Evolutionary conservation across 225 moss, liverwort and hornwort genomes (phyloP).

Genomic region (Ulota crispa): DNA sequence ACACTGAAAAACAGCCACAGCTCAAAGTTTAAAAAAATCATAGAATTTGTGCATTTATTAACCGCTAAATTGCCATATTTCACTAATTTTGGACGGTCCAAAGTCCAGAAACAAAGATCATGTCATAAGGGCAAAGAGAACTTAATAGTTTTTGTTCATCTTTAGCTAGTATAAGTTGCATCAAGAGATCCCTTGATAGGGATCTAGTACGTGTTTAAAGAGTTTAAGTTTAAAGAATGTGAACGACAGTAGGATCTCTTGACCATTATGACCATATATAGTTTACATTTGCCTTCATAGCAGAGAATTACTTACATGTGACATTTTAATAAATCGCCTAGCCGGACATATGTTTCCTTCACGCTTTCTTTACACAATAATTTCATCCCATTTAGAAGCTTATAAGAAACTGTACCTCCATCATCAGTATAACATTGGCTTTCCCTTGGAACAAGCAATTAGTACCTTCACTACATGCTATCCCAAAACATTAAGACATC

Average conservation of each 20-base stretch:
- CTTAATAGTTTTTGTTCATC: no score
- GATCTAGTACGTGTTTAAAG: no score
- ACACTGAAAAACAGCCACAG: slow-evolving; percentile 52
- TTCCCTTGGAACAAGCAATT: neutral
- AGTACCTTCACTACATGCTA: neutral
- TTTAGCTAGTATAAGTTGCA: no score
- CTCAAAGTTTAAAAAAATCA: slow-evolving; percentile 9
- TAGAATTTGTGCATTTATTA: neutral
- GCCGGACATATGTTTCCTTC: neutral
- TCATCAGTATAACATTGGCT: neutral
- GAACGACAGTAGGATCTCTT: no score
- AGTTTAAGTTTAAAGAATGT: no score
- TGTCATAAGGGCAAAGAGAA: no score
- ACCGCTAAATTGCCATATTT: neutral
- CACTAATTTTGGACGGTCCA: no score
- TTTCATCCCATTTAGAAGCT: neutral
- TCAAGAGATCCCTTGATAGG: no score
- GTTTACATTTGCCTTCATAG: no score
- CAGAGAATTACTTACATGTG: no score
- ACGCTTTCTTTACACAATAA: neutral
- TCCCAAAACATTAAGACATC: neutral
- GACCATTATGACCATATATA: no score
- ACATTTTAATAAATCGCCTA: neutral
- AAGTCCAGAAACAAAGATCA: no score
- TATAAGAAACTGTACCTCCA: neutral